Percentiles rank a stretch among this genome's conserved stretches.
Conservation (phyloP, 441 rosid genomes). For the Eugenia klotzschiana region DNA sequence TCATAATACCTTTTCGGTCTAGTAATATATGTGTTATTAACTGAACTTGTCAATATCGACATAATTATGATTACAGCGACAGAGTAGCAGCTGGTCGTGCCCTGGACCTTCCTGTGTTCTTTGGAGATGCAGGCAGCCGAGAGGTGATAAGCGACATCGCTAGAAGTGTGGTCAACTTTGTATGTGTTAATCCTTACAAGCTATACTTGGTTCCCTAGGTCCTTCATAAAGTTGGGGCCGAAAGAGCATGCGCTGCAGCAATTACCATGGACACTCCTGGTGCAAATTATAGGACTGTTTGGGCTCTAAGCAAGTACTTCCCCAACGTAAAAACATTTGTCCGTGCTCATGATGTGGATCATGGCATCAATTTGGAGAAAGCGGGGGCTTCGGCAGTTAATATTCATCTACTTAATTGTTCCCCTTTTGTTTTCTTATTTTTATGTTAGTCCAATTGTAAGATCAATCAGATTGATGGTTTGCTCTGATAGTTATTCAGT, state of each 20-base stretch:
- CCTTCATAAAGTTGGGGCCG: conserved; percentile 93
- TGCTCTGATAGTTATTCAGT: not conserved
- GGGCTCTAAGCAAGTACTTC: conserved; percentile 94
- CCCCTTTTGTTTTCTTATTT: not conserved
- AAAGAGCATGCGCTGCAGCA: conserved; percentile 94
- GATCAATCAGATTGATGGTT: not conserved
- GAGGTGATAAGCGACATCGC: conserved; percentile 42
- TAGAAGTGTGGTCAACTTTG: not conserved
- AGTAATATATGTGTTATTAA: not conserved
- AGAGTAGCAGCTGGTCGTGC: conserved; percentile 90
- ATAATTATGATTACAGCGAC: conserved; percentile 44
- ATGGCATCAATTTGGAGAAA: conserved; percentile 88
- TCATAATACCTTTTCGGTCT: not conserved
- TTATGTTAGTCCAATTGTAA: not conserved
- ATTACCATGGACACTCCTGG: conserved; percentile 90
- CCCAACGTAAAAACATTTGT: conserved; percentile 93
- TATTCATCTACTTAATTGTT: conserved; percentile 10
- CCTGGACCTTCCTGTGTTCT: conserved; percentile 88
- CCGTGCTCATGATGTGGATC: conserved; percentile 95
- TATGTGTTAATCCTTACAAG: conserved; percentile 7
- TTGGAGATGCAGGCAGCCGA: conserved; percentile 95
- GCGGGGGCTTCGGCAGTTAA: conserved; percentile 95
- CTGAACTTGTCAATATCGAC: not conserved
- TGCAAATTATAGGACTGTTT: conserved; percentile 95
- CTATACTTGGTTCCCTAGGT: conserved; percentile 35